Percentiles rank a stretch among this genome's conserved stretches.
These are phyloP conservation scores for Boeremia exigua DNA, from an alignment of 2,329 filamentous ascomycete species.

Conservation along the genomic window DNA sequence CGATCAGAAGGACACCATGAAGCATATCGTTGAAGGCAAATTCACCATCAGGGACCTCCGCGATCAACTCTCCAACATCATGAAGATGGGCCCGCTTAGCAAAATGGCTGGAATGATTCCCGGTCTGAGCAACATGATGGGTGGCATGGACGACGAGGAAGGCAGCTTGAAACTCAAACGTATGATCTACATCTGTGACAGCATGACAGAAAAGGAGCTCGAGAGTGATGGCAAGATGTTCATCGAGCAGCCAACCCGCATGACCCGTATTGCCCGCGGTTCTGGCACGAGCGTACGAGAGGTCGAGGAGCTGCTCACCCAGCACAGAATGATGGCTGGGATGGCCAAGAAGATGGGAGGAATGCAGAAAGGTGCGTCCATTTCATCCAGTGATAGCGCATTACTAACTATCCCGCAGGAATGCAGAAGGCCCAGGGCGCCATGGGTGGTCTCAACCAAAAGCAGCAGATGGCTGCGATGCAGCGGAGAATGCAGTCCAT, in stretches of 20 bases:
- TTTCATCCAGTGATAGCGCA: not conserved
- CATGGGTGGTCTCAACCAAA: slow-evolving; percentile 88
- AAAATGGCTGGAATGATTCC: slow-evolving; percentile 99
- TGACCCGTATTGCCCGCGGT: slow-evolving; percentile 89
- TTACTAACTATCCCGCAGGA: not conserved
- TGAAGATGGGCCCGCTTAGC: slow-evolving; percentile 98
- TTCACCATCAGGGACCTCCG: slow-evolving; percentile 94
- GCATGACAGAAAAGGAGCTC: slow-evolving; percentile 95
- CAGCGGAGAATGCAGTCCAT: slow-evolving; percentile 93
- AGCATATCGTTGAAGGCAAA: slow-evolving; percentile 95
- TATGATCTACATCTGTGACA: slow-evolving; percentile 99
- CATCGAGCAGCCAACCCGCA: slow-evolving; percentile 86
- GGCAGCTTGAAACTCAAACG: slow-evolving; percentile 91
- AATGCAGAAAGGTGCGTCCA: slow-evolving; percentile 74
- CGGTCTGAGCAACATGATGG: slow-evolving; percentile 90
- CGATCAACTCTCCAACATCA: slow-evolving; percentile 95
- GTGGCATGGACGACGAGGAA: slow-evolving; percentile 96
- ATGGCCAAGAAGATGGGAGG: slow-evolving; percentile 99
- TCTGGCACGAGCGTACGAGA: slow-evolving; percentile 90
- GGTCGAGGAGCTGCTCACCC: slow-evolving; percentile 95
- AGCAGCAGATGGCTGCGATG: slow-evolving; percentile 95
- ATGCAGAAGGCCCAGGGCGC: slow-evolving; percentile 92
- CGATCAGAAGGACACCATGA: slow-evolving; percentile 98
- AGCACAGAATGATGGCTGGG: slow-evolving; percentile 97
- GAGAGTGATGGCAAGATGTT: slow-evolving; percentile 96